Evolutionary conservation across 2,329 filamentous ascomycete genomes (phyloP).

Genomic region (Aspergillus fumigatus): DNA sequence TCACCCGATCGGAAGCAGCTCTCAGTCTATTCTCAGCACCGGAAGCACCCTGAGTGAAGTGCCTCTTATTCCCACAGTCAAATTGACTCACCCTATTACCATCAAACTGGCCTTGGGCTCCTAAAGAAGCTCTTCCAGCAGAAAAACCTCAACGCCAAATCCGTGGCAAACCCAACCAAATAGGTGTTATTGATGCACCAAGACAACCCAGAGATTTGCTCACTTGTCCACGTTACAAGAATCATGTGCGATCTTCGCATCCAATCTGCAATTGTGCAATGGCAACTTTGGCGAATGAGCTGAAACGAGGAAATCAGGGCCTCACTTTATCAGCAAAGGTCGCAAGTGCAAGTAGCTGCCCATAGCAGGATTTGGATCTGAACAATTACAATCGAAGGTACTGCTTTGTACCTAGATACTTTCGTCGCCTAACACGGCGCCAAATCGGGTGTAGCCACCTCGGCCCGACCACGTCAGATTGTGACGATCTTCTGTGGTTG

Average conservation of each 20-base stretch:
- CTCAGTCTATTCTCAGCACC: constrained; percentile 27
- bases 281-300: background rate
- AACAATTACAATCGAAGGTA: background rate
- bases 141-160: background rate
- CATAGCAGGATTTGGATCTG: background rate
- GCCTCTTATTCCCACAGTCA: background rate
- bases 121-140: background rate
- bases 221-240: background rate
- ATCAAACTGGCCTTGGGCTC: background rate
- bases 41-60: constrained; percentile 25
- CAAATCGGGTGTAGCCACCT: background rate
- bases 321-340: background rate
- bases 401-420: background rate
- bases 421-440: background rate
- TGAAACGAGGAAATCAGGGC: background rate
- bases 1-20: constrained; percentile 34
- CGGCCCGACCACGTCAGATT: background rate
- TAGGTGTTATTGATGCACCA: background rate
- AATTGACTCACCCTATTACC: constrained; percentile 1
- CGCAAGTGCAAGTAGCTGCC: background rate
- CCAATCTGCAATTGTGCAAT: background rate
- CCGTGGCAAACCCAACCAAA: background rate
- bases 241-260: background rate
- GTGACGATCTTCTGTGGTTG: background rate
- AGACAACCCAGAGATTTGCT: background rate